phyloP scores from a whole-genome alignment of 495 filamentous ascomycete species.

The Aspergillus wentii region DNA sequence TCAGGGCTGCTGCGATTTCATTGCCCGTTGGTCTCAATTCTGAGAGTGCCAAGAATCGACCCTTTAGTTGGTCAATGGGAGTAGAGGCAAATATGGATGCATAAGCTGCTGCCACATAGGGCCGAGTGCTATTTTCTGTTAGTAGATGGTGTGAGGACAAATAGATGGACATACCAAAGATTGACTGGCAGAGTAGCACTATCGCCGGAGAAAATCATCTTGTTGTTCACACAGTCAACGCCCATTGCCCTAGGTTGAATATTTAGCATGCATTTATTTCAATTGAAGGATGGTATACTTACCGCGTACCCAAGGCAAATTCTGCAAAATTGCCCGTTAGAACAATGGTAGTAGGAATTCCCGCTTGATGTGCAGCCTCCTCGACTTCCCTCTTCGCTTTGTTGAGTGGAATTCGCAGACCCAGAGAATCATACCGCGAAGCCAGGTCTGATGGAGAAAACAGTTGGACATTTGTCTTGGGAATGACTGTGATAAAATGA shows the following conservation, averaged over 20 bases:
- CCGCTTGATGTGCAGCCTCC: conserved; percentile 10
- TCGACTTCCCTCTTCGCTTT: conserved; percentile 14
- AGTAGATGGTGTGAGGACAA: conserved; percentile 3
- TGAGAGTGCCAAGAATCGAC: conserved; percentile 8
- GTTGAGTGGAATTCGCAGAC: conserved; percentile 8
- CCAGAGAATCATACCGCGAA: conserved; percentile 11
- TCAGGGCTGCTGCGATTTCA: conserved; percentile 9
- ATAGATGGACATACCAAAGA: conserved; percentile 4
- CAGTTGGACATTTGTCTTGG: conserved; percentile 15
- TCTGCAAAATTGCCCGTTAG: conserved; percentile 14
- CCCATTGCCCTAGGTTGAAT: conserved; percentile 11
- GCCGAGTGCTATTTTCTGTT: conserved; percentile 6
- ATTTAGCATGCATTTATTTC: too few relatives aligned
- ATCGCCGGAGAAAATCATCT: conserved; percentile 11
- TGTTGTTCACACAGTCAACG: conserved; percentile 11
- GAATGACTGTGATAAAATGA: conserved; percentile 15
- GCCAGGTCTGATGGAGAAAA: conserved; percentile 17
- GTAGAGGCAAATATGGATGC: conserved; percentile 12
- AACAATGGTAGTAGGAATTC: conserved; percentile 15
- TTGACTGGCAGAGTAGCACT: conserved; percentile 2
- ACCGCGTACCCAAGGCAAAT: conserved; percentile 9
- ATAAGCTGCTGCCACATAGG: conserved; percentile 17
- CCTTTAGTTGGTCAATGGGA: conserved; percentile 7
- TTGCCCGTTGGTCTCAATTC: conserved; percentile 12
- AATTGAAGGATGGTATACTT: too few relatives aligned